phyloP scores from a whole-genome alignment of 345 rosid genomes.

The Turnera subulata region DNA sequence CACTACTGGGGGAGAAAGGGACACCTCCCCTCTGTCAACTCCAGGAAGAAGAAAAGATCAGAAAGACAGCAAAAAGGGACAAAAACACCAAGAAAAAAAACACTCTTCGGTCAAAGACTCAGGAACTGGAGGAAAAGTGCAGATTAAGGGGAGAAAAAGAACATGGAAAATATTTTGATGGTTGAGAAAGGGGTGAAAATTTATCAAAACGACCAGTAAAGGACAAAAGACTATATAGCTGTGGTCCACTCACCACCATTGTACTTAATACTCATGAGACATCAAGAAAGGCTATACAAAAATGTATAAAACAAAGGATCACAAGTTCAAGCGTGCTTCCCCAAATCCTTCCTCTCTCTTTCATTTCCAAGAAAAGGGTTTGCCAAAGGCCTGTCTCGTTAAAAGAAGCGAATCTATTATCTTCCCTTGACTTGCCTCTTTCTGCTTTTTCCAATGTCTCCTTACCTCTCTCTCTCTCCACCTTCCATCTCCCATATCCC shows the following conservation, averaged over 20 bases:
- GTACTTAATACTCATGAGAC: background rate
- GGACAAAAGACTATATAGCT: background rate
- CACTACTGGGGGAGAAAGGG: slow-evolving; percentile 17
- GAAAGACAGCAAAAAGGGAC: background rate
- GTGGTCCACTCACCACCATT: background rate
- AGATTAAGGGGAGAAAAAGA: background rate
- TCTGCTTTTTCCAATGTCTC: no score
- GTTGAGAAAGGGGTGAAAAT: no score
- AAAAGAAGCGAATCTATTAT: slow-evolving; percentile 53
- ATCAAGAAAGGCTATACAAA: background rate
- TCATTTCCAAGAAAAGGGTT: slow-evolving; percentile 78
- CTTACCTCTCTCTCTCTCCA: no score
- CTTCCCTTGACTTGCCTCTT: no score
- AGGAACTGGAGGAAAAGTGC: no score
- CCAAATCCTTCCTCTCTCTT: slow-evolving; percentile 37
- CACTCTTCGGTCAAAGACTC: no score
- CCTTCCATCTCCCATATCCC: no score
- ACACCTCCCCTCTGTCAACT: slow-evolving; percentile 2
- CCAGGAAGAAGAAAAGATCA: no score
- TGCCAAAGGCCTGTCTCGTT: slow-evolving; percentile 48
- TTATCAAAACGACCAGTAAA: background rate
- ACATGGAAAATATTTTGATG: background rate
- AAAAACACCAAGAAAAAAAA: background rate
- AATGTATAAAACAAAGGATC: slow-evolving; percentile 27
- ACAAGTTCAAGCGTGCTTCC: slow-evolving; percentile 40